Evolutionary conservation across 345 rosid species (phyloP), one percentile per base, ranked within the genome.

Genomic region (Linum lewisii): DNA sequence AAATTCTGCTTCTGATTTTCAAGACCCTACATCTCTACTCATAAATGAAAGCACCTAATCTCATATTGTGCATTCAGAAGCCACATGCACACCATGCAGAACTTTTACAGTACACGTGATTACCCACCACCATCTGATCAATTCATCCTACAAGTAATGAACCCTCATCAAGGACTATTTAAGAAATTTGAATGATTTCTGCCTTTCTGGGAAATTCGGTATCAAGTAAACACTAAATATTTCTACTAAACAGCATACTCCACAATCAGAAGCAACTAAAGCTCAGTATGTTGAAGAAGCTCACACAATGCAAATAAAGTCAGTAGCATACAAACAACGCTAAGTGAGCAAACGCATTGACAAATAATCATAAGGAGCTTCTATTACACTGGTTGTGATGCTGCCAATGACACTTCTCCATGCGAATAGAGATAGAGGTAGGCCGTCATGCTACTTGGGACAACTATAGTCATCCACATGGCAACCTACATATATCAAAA

Each of bases 371-470:
- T 44, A 26, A 54, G 60, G 62, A 66, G 84, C 90, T 79, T 93
- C 99, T 93, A 93, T 87, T 93, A 93, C 97, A 93, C 96, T 79
- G 99, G 97, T 85, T 93, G 97, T 65, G 85, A 87, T 59, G 99
- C 99, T 56, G 97, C 99, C 79, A 84, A 73, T 2, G 86, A 82
- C 23, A 87, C 94, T 81, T 93, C 97, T 68, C 99, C 97, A 22
- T 84, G 95, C 23, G 99, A 93, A 78, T 93, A 93, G 22, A 93
- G 91, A 74, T 85, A 87, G 58, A 93, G 83, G 76, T 93, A 93
- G 2, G 96, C 86, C 18, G 96, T 87, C 97, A 93, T 87, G 76
- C 99, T 93, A 53, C 90, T 81, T 52, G 96, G 82, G 61, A 89
- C 95, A 53, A 84, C 51, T 53, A 82, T 87, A 57, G 97, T 93